Conservation (phyloP, 2,329 filamentous ascomycete genomes). For the Anthostomella pinea region DNA sequence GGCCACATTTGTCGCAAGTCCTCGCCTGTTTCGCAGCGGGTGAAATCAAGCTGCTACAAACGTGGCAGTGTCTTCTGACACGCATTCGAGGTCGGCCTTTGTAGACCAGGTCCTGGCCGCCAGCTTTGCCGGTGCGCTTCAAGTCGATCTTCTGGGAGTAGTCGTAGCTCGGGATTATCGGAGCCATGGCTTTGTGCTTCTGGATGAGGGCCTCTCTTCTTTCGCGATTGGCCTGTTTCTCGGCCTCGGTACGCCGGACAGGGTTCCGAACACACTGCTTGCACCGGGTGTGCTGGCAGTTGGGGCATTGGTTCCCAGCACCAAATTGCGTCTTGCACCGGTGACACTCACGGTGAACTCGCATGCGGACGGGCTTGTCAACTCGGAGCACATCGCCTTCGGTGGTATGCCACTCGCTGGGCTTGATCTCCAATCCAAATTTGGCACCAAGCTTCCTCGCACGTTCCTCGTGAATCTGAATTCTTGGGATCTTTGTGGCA, state of each 20-base stretch:
- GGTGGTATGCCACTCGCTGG: constrained; percentile 50
- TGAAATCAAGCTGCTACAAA: constrained; percentile 64
- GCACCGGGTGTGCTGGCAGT: constrained; percentile 79
- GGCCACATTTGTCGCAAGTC: constrained; percentile 66
- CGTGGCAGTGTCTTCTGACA: constrained; percentile 72
- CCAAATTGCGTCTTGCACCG: constrained; percentile 74
- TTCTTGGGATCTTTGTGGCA: constrained; percentile 42
- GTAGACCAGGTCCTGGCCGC: constrained; percentile 68
- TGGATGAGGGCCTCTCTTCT: constrained; percentile 48
- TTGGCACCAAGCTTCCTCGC: constrained; percentile 53
- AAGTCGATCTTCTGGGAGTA: constrained; percentile 51
- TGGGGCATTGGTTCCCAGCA: constrained; percentile 67
- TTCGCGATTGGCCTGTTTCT: constrained; percentile 51
- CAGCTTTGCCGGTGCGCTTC: constrained; percentile 62
- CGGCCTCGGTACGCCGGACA: constrained; percentile 57
- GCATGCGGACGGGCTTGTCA: constrained; percentile 75
- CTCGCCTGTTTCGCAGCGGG: constrained; percentile 46
- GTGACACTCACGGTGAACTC: constrained; percentile 77
- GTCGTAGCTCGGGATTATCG: constrained; percentile 51
- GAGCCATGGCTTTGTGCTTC: constrained; percentile 55
- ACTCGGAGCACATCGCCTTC: constrained; percentile 60
- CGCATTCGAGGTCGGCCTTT: constrained; percentile 67
- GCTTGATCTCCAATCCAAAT: constrained; percentile 55
- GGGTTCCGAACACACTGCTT: constrained; percentile 76
- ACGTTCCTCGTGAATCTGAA: constrained; percentile 54